phyloP scores from a whole-genome alignment of 441 rosid genomes.

The Euphorbia celastroides region DNA sequence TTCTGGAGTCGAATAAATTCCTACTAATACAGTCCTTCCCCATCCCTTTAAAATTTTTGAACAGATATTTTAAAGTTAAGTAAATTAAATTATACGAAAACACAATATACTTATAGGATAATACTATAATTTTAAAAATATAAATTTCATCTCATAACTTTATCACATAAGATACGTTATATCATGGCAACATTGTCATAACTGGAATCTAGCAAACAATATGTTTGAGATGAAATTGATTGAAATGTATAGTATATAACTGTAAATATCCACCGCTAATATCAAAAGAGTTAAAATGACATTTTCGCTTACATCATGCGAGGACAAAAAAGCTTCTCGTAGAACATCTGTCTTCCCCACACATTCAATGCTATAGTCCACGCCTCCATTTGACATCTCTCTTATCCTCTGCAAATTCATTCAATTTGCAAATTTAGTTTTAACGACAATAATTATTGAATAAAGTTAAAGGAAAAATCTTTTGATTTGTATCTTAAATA shows the following conservation, averaged over 20 bases:
- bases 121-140: too few relatives aligned
- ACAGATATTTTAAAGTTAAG: background rate
- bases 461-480: too few relatives aligned
- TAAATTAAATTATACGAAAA: too few relatives aligned
- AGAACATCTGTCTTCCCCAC: constrained; percentile 25
- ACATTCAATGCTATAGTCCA: constrained; percentile 43
- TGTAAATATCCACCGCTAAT: too few relatives aligned
- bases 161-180: too few relatives aligned
- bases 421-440: background rate
- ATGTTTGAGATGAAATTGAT: too few relatives aligned
- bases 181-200: background rate
- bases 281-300: background rate
- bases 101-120: too few relatives aligned
- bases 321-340: constrained; percentile 40
- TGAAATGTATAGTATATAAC: too few relatives aligned
- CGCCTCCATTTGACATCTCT: constrained; percentile 33
- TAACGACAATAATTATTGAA: too few relatives aligned
- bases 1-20: constrained; percentile 30
- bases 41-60: constrained; percentile 25
- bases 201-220: too few relatives aligned
- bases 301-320: constrained; percentile 24
- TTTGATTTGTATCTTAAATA: too few relatives aligned
- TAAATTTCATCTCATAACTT: too few relatives aligned
- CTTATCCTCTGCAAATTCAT: constrained; percentile 26
- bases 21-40: constrained; percentile 36